Evolutionary conservation across 768 basidiomycete genomes (phyloP), one percentile per base, ranked within the genome.

Genomic region (Xanthoconium stramineum): DNA sequence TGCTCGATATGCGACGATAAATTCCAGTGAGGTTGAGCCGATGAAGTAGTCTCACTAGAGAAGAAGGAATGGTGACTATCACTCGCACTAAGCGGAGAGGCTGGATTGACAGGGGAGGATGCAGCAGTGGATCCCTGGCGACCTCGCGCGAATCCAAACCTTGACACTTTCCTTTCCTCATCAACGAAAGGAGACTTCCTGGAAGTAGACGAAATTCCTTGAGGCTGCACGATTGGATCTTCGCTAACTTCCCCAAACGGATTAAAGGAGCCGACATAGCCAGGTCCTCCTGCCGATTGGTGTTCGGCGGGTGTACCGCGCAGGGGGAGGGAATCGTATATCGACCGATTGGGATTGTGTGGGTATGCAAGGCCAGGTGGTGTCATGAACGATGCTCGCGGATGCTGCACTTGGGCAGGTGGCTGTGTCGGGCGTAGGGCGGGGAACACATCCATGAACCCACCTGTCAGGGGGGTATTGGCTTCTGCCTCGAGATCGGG

Each of bases 111-210:
- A 39, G 85, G 84, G 12, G 85, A 88, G 15, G 83, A 83, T 5
- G 85, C 66, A 43, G 74, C 67, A 11, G 79, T 79, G 9, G 88
- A 83, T 0, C 78, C 79, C 58, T 83, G 85, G 44, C 83, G 82
- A 24, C 87, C 85, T 24, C 86, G 80, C 15, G 90, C 91, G 65
- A 92, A 92, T 20, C 84, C 87, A 71, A 92, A 92, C 15, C 90
- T 80, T 9, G 90, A 92, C 29, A 90, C 80, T 62, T 85, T 88
- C 61, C 87, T 77, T 45, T 74, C 74, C 5, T 76, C 67, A 45
- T 91, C 89, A 50, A 84, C 83, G 57, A 82, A 62, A 0, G 78
- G 73, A 11, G 80, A 75, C 30, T 69, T 71, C 48, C 65, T 55
- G n/a, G 60, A 64, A 47, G 68, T 60, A n/a, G 76, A 70, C 39